A percentile compares a stretch with the other conserved stretches of the same genome.
These are phyloP conservation scores for Phytophthora rubi DNA, from an alignment of 352 stramenopile genomes.

Conservation along the genomic window DNA sequence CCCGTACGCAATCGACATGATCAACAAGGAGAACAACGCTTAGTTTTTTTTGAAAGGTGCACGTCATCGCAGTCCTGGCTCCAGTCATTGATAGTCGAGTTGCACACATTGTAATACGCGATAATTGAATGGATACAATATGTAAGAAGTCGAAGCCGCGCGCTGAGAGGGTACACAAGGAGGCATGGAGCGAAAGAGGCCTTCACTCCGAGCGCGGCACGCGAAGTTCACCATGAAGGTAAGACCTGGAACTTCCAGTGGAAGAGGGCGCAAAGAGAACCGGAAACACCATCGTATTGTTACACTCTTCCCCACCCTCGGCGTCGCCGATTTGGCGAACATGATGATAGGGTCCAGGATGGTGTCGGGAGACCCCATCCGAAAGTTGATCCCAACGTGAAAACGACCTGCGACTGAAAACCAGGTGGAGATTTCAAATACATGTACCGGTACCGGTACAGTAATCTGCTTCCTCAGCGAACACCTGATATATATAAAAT, in stretches of 20 bases:
- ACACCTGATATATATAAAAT: too few species aligned
- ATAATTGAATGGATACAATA: slow-evolving; percentile 11
- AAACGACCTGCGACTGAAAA: neutral
- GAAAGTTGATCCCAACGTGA: slow-evolving; percentile 1
- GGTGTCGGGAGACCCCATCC: slow-evolving; percentile 4
- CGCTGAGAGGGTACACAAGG: neutral
- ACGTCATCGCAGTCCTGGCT: neutral
- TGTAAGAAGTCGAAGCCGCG: slow-evolving; percentile 1
- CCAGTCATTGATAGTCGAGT: slow-evolving; percentile 4
- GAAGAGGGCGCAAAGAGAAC: neutral
- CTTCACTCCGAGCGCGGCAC: neutral
- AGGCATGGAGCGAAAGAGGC: neutral
- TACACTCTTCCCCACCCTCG: neutral
- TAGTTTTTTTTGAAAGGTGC: neutral
- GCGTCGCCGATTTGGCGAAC: neutral
- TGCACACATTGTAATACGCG: neutral
- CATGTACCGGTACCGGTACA: too few species aligned
- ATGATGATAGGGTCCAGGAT: slow-evolving; percentile 6
- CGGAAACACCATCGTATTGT: neutral
- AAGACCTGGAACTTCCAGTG: neutral
- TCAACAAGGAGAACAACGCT: neutral
- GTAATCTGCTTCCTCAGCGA: too few species aligned
- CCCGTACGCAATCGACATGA: slow-evolving; percentile 8
- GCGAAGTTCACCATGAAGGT: neutral
- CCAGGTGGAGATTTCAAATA: slow-evolving; percentile 7